Percentiles rank a stretch among this genome's conserved stretches.
These are phyloP conservation scores for Cystobasidium slooffiae DNA, from an alignment of 1,284 basidiomycete genomes.

Conservation along the genomic window DNA sequence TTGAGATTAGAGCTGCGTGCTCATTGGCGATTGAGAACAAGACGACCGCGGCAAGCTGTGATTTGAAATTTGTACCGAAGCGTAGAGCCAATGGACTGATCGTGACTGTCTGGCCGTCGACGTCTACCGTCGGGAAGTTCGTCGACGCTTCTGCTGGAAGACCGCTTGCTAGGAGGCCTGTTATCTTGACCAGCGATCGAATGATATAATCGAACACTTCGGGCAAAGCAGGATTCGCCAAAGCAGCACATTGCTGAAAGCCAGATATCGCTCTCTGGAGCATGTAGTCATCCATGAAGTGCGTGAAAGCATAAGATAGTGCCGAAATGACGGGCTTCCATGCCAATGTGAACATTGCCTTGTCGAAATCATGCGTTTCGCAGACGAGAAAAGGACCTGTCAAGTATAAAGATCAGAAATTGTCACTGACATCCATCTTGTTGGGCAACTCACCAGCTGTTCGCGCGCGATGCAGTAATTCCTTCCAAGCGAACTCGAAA, in stretches of 20 bases:
- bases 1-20: constrained; percentile 89
- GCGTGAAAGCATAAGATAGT: constrained; percentile 70
- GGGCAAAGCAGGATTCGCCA: constrained; percentile 86
- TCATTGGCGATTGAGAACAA: constrained; percentile 97
- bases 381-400: constrained; percentile 76
- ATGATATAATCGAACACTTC: constrained; percentile 98
- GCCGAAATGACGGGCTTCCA: constrained; percentile 93
- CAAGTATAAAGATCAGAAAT: constrained; percentile 14
- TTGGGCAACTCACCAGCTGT: constrained; percentile 67
- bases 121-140: constrained; percentile 86
- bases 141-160: constrained; percentile 63
- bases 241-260: constrained; percentile 91
- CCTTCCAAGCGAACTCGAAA: constrained; percentile 99
- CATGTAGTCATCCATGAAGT: constrained; percentile 93
- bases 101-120: constrained; percentile 86
- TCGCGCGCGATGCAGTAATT: constrained; percentile 79
- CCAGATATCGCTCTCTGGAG: constrained; percentile 93
- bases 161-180: constrained; percentile 47
- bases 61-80: constrained; percentile 94
- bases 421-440: constrained; percentile 2
- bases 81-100: constrained; percentile 89
- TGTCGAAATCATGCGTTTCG: constrained; percentile 80
- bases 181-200: constrained; percentile 75
- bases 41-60: constrained; percentile 94
- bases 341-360: constrained; percentile 85